Evolutionary conservation across 2,329 filamentous ascomycete species (phyloP), one percentile per base, ranked within the genome.

Genomic region (Claviceps humidiphila): DNA sequence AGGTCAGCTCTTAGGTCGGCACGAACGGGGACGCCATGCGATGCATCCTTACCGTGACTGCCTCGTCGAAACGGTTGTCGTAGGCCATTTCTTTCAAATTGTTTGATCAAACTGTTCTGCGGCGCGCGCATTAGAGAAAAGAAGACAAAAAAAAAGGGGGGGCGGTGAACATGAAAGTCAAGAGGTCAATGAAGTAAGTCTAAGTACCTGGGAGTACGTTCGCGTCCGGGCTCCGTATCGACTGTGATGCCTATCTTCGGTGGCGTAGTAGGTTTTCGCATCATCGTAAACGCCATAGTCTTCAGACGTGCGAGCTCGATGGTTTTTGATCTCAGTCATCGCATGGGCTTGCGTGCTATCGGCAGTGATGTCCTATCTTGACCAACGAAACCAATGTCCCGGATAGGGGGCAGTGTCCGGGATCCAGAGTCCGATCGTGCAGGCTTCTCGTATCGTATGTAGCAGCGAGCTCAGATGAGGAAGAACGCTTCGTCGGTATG

Each of bases 191-290:
- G 8, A 3, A 30, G 13, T 16, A 45, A 44, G 39, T 16, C 16
- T 9, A 17, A 38, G 37, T 64, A 77, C 75, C 68, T 78, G 77
- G 2, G 78, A 80, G 57, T 75, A 80, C 22, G 77, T 81, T 55
- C 77, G 72, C 17, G 74, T 77, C 49, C 78, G 72, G 42, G 69
- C 66, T 22, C 76, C 75, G 50, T 67, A 68, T 37, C 72, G 72
- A 58, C 74, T 72, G 52, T 65, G 65, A 57, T 78, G 74, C 51
- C 77, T 74, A 51, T 77, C 74, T 39, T 79, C 77, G 24, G 75
- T 73, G 38, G 74, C 68, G 57, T 81, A 81, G 61, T 81, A 81
- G 24, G 77, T 80, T 61, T 71, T 73, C 54, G 78, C 78, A 66
- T 80, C 76, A 54, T 78, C 76, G 57, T 70, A 80, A 47, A 79